A percentile compares a stretch with the other conserved stretches of the same genome.
These are phyloP conservation scores for Nemania sp. DNA, from an alignment of 2,329 filamentous ascomycete genomes.

Conservation along the genomic window DNA sequence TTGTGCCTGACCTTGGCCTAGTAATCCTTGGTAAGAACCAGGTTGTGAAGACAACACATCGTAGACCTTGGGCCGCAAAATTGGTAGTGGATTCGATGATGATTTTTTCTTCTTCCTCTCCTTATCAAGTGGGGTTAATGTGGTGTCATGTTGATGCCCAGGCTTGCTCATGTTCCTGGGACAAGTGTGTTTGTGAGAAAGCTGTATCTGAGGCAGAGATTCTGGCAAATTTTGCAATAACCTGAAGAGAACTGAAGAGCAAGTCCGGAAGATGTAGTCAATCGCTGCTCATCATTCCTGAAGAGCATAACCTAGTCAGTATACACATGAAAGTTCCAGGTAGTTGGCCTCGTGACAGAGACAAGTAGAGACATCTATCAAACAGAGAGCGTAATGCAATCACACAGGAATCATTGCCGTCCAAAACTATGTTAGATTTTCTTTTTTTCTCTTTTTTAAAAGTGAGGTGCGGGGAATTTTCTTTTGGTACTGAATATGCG, in stretches of 20 bases:
- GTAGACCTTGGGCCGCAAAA: background rate
- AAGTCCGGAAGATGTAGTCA: too few relatives aligned
- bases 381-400: background rate
- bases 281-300: too few relatives aligned
- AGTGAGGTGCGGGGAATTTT: background rate
- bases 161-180: background rate
- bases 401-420: background rate
- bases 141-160: background rate
- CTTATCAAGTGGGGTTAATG: background rate
- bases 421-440: background rate
- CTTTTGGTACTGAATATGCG: constrained; percentile 6
- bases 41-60: background rate
- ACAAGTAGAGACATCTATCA: background rate
- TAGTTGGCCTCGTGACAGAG: background rate
- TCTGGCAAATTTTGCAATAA: background rate
- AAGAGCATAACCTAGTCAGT: background rate
- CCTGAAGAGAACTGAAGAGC: background rate
- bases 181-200: background rate
- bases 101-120: background rate
- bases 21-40: too few relatives aligned
- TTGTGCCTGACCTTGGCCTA: too few relatives aligned
- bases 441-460: background rate
- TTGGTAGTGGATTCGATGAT: background rate
- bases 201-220: background rate
- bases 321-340: background rate